Conservation (phyloP, 2,329 filamentous ascomycete species). For the Colletotrichum simmondsii region DNA sequence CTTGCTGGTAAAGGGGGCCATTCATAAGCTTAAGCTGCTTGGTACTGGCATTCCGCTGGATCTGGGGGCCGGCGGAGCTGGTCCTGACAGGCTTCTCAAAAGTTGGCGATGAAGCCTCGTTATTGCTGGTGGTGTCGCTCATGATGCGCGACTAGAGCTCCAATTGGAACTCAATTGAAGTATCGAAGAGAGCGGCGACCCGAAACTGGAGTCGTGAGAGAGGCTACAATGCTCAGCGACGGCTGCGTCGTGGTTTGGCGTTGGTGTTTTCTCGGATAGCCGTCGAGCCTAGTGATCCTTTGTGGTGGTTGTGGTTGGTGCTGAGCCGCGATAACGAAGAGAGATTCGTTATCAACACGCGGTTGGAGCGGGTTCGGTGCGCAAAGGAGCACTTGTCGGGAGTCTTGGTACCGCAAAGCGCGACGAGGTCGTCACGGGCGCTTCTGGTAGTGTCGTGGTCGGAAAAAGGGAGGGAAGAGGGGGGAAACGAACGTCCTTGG, state of each 20-base stretch:
- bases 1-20: conserved; percentile 68
- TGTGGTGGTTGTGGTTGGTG: not conserved
- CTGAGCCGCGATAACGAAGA: not conserved
- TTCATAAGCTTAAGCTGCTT: conserved; percentile 55
- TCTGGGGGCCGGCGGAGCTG: conserved; percentile 11
- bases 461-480: not conserved
- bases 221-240: conserved; percentile 11
- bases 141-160: conserved; percentile 22
- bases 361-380: not conserved
- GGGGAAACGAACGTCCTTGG: conserved; percentile 23
- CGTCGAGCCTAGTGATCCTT: not conserved
- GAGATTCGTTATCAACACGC: not conserved
- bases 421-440: conserved; percentile 14
- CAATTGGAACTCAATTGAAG: conserved; percentile 29
- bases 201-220: conserved; percentile 10
- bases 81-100: conserved; percentile 17
- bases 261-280: not conserved
- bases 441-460: conserved; percentile 24
- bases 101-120: conserved; percentile 22
- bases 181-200: conserved; percentile 1
- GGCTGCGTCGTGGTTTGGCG: not conserved
- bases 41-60: conserved; percentile 31
- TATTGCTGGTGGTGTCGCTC: conserved; percentile 27
- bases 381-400: not conserved
- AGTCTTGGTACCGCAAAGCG: conserved; percentile 12